phyloP scores from a whole-genome alignment of 768 basidiomycete species.

The Cubamyces sp. region DNA sequence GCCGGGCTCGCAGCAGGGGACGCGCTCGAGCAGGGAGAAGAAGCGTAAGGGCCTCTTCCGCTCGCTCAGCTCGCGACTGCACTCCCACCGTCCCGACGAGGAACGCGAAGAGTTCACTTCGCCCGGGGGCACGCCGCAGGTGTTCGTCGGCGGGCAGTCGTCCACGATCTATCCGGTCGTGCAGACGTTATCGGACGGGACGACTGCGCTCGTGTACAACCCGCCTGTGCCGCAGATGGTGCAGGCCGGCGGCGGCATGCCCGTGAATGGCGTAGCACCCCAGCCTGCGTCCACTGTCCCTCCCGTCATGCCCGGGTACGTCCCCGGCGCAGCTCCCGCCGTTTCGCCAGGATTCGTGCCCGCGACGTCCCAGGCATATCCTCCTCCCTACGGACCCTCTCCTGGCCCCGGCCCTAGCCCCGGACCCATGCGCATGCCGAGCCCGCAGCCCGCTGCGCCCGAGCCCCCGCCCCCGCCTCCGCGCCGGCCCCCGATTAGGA shows the following conservation, averaged over 20 bases:
- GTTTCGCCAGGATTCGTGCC: slow-evolving; percentile 9
- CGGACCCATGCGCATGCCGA: slow-evolving; percentile 23
- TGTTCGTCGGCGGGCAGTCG: slow-evolving; percentile 18
- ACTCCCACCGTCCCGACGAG: slow-evolving; percentile 21
- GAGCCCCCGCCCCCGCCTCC: slow-evolving; percentile 40
- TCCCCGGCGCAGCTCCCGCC: slow-evolving; percentile 2
- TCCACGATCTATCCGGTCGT: slow-evolving; percentile 28
- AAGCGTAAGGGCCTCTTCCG: slow-evolving; percentile 50
- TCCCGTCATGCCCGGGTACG: slow-evolving; percentile 15
- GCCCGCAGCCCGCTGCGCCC: slow-evolving; percentile 11
- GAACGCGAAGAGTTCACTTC: slow-evolving; percentile 22
- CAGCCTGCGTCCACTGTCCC: neutral
- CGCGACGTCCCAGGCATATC: slow-evolving; percentile 1
- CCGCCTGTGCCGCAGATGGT: slow-evolving; percentile 4
- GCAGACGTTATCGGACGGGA: slow-evolving; percentile 25
- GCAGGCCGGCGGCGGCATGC: neutral
- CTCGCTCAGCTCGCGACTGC: slow-evolving; percentile 42
- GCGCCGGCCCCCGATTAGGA: slow-evolving; percentile 38
- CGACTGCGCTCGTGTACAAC: slow-evolving; percentile 22
- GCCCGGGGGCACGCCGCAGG: slow-evolving; percentile 19
- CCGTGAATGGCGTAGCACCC: neutral
- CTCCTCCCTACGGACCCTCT: neutral
- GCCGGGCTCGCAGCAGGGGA: slow-evolving; percentile 4
- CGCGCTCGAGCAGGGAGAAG: slow-evolving; percentile 30
- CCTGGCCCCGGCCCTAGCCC: slow-evolving; percentile 7